A percentile compares a stretch with the other conserved stretches of the same genome.
These are phyloP conservation scores for Cyclocybe cylindracea DNA, from an alignment of 768 basidiomycete genomes.

Conservation along the genomic window DNA sequence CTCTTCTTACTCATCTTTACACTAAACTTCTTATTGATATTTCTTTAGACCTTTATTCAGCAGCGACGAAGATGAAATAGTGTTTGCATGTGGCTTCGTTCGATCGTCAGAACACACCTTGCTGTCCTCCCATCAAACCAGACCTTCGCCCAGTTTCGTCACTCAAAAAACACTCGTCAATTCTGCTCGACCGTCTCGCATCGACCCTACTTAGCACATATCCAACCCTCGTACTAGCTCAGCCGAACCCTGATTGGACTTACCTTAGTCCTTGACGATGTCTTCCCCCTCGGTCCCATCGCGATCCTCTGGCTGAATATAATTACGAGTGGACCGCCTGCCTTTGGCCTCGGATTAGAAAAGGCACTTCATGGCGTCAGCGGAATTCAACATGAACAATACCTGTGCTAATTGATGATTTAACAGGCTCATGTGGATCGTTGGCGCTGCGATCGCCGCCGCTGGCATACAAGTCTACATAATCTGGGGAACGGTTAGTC, in stretches of 20 bases:
- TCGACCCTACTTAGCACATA: neutral
- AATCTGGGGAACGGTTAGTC: conserved; percentile 38
- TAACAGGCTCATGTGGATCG: conserved; percentile 37
- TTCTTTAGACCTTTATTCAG: conserved; percentile 1
- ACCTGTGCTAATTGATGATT: neutral
- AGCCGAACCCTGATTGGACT: no score
- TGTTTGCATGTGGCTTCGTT: no score
- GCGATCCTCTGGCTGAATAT: no score
- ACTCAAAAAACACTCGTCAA: conserved; percentile 12
- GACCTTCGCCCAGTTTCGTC: neutral
- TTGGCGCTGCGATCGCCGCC: conserved; percentile 38
- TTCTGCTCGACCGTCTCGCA: neutral
- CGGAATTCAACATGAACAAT: neutral
- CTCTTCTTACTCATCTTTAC: neutral
- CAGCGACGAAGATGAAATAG: neutral
- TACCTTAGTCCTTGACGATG: no score
- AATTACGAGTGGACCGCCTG: no score
- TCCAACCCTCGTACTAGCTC: neutral
- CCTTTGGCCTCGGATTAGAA: no score
- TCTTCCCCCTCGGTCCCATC: no score
- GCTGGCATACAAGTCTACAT: conserved; percentile 43
- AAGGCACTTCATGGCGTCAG: no score
- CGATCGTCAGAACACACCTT: conserved; percentile 16
- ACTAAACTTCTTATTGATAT: neutral
- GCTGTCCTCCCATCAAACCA: neutral